Evolutionary conservation across 164 flowering plant genomes (phyloP).

Genomic region (Platanus orientalis): DNA sequence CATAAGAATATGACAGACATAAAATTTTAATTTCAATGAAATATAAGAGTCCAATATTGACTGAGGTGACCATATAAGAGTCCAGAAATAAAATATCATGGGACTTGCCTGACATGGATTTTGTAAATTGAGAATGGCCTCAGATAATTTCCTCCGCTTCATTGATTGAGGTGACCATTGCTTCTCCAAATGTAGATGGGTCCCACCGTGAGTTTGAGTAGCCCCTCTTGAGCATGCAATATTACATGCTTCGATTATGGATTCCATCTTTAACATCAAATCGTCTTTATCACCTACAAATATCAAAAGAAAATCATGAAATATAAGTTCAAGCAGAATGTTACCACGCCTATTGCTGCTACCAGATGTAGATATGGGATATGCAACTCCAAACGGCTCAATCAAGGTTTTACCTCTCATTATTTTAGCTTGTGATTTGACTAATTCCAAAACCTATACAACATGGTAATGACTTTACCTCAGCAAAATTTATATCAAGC

Average conservation of each 20-base stretch:
- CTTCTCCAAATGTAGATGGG: constrained; percentile 15
- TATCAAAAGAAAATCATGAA: background rate
- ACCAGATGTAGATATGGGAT: background rate
- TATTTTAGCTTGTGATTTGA: background rate
- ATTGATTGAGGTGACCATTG: constrained; percentile 12
- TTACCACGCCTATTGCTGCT: background rate
- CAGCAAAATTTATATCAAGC: too few relatives aligned
- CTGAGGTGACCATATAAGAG: background rate
- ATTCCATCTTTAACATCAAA: constrained; percentile 35
- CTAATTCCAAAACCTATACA: too few relatives aligned
- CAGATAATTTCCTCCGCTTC: constrained; percentile 39
- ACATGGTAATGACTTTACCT: too few relatives aligned
- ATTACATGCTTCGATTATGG: constrained; percentile 39
- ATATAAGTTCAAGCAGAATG: background rate
- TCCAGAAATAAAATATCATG: constrained; percentile 1
- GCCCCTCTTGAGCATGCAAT: constrained; percentile 14
- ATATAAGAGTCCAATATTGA: too few relatives aligned
- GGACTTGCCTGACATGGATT: constrained; percentile 45
- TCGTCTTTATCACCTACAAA: constrained; percentile 30
- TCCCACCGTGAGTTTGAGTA: constrained; percentile 9
- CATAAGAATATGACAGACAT: too few relatives aligned
- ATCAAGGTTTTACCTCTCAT: background rate
- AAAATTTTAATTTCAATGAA: too few relatives aligned
- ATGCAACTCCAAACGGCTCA: background rate
- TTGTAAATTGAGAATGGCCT: constrained; percentile 27